A percentile compares a stretch with the other conserved stretches of the same genome.
Evolutionary conservation across 2,329 filamentous ascomycete genomes (phyloP).

Genomic region (Curvularia eragrostidis): DNA sequence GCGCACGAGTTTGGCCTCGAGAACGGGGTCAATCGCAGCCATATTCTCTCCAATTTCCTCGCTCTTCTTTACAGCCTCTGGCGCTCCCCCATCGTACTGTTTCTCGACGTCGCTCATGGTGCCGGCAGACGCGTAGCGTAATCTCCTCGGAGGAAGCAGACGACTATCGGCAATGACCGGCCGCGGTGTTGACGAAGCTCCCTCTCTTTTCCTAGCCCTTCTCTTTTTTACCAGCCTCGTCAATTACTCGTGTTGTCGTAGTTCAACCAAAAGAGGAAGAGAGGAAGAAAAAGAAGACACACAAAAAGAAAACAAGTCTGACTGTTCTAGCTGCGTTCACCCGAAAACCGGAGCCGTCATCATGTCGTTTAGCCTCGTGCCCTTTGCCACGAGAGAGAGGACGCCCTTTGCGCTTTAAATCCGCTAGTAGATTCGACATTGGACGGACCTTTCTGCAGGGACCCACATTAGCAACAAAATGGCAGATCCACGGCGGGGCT

Average conservation of each 20-base stretch:
- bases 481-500: constrained; percentile 38
- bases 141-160: constrained; percentile 5
- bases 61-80: constrained; percentile 25
- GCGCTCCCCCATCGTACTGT: constrained; percentile 21
- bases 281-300: neutral
- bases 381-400: constrained; percentile 18
- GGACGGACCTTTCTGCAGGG: constrained; percentile 18
- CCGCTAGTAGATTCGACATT: constrained; percentile 18
- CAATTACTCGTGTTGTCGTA: neutral
- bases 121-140: constrained; percentile 1
- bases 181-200: neutral
- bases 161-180: too few relatives aligned
- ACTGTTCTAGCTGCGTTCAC: constrained; percentile 22
- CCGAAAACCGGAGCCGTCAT: constrained; percentile 32
- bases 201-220: neutral
- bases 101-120: constrained; percentile 42
- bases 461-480: constrained; percentile 12
- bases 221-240: neutral
- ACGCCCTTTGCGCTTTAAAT: constrained; percentile 30
- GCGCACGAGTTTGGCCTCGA: constrained; percentile 64
- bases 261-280: neutral
- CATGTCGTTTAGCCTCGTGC: constrained; percentile 11
- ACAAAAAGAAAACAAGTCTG: neutral
- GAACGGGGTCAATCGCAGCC: constrained; percentile 47
- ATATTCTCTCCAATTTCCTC: constrained; percentile 37